These are phyloP conservation scores for Aspergillus asperescens DNA, from an alignment of 495 filamentous ascomycete species.

Conservation along the genomic window DNA sequence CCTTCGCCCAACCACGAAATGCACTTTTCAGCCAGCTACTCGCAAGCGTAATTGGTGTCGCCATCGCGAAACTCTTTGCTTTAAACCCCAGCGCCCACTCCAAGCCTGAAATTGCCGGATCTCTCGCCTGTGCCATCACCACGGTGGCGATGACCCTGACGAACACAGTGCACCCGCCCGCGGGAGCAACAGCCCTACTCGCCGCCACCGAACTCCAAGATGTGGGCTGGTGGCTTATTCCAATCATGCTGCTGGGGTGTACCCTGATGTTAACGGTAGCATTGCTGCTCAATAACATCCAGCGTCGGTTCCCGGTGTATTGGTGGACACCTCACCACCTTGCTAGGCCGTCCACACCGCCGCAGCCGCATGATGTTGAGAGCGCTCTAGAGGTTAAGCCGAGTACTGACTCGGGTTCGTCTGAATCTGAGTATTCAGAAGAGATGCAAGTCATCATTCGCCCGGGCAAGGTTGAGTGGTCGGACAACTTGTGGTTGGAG, in stretches of 20 bases:
- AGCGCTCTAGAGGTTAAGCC: constrained; percentile 14
- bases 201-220: constrained; percentile 58
- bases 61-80: constrained; percentile 67
- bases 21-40: constrained; percentile 67
- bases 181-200: constrained; percentile 79
- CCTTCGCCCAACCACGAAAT: constrained; percentile 79
- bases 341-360: not conserved
- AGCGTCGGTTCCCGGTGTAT: constrained; percentile 69
- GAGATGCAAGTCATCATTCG: constrained; percentile 31
- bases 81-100: constrained; percentile 40
- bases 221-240: constrained; percentile 71
- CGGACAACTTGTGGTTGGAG: constrained; percentile 33
- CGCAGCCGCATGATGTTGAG: constrained; percentile 23
- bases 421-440: constrained; percentile 24
- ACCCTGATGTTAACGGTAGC: constrained; percentile 61
- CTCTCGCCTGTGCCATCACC: constrained; percentile 63
- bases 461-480: constrained; percentile 26
- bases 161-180: constrained; percentile 78
- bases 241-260: constrained; percentile 60
- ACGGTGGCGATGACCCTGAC: constrained; percentile 71
- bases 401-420: constrained; percentile 18
- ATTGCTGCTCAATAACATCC: constrained; percentile 69
- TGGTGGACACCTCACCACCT: constrained; percentile 56
- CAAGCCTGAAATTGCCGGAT: constrained; percentile 61
- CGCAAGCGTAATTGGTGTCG: constrained; percentile 60